These are phyloP conservation scores for Trichoderma gracile DNA, from an alignment of 2,329 filamentous ascomycete genomes.

Conservation along the genomic window DNA sequence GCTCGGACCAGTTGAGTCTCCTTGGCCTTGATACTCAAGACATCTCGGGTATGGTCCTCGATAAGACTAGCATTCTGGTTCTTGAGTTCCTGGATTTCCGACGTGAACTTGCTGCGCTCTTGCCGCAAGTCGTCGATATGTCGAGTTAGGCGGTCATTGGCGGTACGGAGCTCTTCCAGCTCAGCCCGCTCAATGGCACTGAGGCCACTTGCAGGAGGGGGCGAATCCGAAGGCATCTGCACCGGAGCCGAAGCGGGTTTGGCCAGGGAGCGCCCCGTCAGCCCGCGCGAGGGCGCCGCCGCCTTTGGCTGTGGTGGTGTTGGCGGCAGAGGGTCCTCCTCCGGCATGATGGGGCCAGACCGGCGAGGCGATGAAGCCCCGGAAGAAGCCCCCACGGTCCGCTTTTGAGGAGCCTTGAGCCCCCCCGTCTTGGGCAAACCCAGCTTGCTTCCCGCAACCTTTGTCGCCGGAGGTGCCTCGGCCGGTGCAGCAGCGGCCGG, in stretches of 20 bases:
- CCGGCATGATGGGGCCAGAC: constrained; percentile 52
- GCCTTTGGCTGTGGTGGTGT: constrained; percentile 57
- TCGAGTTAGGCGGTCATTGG: constrained; percentile 75
- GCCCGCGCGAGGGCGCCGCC: constrained; percentile 71
- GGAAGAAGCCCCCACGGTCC: constrained; percentile 52
- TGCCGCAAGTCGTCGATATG: constrained; percentile 78
- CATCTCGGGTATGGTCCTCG: constrained; percentile 93
- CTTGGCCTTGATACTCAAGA: constrained; percentile 95
- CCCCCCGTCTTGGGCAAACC: constrained; percentile 57
- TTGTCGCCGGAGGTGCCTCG: constrained; percentile 59
- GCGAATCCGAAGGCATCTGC: constrained; percentile 54
- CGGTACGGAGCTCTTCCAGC: constrained; percentile 79
- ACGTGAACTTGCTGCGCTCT: constrained; percentile 77
- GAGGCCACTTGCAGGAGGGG: constrained; percentile 64
- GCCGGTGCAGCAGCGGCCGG: constrained; percentile 47
- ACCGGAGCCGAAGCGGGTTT: constrained; percentile 64
- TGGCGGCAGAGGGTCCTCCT: constrained; percentile 60
- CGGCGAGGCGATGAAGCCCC: constrained; percentile 57
- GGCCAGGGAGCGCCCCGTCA: constrained; percentile 81
- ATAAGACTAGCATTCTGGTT: constrained; percentile 96
- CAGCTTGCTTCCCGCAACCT: constrained; percentile 53
- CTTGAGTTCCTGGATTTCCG: constrained; percentile 90
- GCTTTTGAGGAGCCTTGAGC: constrained; percentile 62
- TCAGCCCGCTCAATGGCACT: constrained; percentile 85
- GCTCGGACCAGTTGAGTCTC: constrained; percentile 95